Evolutionary conservation across 2,329 filamentous ascomycete species (phyloP), one percentile per base, ranked within the genome.

Genomic region (Dothideomycetes sp.): DNA sequence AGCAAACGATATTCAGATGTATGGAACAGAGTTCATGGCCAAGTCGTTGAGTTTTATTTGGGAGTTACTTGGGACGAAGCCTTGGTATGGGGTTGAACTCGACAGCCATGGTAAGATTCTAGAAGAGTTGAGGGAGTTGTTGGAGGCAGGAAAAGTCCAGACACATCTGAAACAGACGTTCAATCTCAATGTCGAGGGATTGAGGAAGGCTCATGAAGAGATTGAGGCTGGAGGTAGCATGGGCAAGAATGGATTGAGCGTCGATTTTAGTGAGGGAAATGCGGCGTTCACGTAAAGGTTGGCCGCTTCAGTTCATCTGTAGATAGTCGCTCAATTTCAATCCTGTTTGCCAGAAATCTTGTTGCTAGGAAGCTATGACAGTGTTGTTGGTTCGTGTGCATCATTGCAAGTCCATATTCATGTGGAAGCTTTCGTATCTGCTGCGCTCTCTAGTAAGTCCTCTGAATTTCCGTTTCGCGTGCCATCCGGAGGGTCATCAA

Each of bases 11-110:
- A 47, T 61, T 22, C 24, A 32, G 19, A 63, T 67, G 60, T 68
- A 69, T 45, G 64, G 64, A 3, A 63, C 64, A 2, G 56, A 65
- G 49, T 67, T 64, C 50, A 65, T 68, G 63, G 58, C 62, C 34
- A 69, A 68, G 51, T 63, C 58, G 12, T 45, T 68, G 36, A 59
- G 58, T 1, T 68, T 66, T 40, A 51, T 56, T 3, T 68, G 65
- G 64, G 60, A 56, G 47, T 54, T 64, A 48, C 33, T 69, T 8
- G 63, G 62, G 2, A 63, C 63, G 1, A 63, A 65, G 16, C 53
- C 58, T 3, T 65, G 61, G 47, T 62, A 68, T 41, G 49, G 55
- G 13, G 57, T 61, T n/a, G 53, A 61, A 20, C 36, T 60, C 19
- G 60, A 63, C 25, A 59, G 57, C 38, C 63, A 67, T 48, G 57